Conservation (phyloP, 371 early-diverging fungal genomes). For the Rhizopus microsporus region DNA sequence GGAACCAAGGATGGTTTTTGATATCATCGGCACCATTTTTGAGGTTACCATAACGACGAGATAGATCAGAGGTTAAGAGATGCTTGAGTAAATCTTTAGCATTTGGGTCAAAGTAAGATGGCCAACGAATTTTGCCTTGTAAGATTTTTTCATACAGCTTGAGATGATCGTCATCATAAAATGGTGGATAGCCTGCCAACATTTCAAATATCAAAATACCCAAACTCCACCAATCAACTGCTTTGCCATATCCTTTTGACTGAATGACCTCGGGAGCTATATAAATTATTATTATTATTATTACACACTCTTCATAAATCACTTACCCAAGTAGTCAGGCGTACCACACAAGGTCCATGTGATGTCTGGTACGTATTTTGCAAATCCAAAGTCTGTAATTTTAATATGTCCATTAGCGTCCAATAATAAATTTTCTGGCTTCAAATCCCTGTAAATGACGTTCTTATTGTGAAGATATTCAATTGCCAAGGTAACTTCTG, state of each 20-base stretch:
- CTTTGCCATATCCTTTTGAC: slow-evolving; percentile 93
- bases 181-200: slow-evolving; percentile 82
- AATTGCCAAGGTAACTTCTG: slow-evolving; percentile 73
- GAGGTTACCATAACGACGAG: slow-evolving; percentile 91
- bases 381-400: slow-evolving; percentile 99
- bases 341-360: slow-evolving; percentile 85
- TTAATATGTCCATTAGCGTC: slow-evolving; percentile 92
- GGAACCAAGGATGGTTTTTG: slow-evolving; percentile 94
- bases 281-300: slow-evolving; percentile 49
- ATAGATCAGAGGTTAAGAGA: slow-evolving; percentile 84
- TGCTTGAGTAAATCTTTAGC: slow-evolving; percentile 91
- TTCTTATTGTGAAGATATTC: slow-evolving; percentile 88
- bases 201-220: slow-evolving; percentile 88
- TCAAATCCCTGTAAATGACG: slow-evolving; percentile 92
- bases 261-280: slow-evolving; percentile 97
- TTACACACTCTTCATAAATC: slow-evolving; percentile 44
- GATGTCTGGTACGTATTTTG: slow-evolving; percentile 67
- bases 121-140: slow-evolving; percentile 85
- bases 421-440: slow-evolving; percentile 90
- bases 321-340: slow-evolving; percentile 88
- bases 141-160: slow-evolving; percentile 95
- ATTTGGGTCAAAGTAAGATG: slow-evolving; percentile 84
- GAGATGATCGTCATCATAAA: slow-evolving; percentile 95
- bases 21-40: slow-evolving; percentile 89
- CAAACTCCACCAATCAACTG: slow-evolving; percentile 98